Evolutionary conservation across 345 rosid genomes (phyloP), one percentile per base, ranked within the genome.

Genomic region (Salix suchowensis): DNA sequence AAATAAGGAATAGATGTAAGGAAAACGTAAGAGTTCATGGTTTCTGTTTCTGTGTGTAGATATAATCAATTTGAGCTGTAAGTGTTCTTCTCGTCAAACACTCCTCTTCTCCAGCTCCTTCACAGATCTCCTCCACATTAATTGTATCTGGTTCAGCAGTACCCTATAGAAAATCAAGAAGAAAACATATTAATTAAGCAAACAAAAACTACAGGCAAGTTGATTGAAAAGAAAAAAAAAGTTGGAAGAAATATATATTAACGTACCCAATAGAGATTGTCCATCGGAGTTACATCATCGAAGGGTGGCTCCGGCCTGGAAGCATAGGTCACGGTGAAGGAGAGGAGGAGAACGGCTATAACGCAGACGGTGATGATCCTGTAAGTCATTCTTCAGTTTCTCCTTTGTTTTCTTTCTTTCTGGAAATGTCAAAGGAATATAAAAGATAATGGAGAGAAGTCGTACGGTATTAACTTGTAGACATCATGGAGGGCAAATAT

Each of bases 21-120:
- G 37, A 36, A 5, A 36, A 36, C 37, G 37, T 36, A 36, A 40
- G 13, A 40, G 44, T 30, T 79, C 50, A 79, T 16, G 78, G 82
- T 9, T 79, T 75, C 23, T 70, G 75, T 6, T 70, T 75, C 71
- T 71, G 78, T 78, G 82, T 75, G 16, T 80, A 80, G 72, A 80
- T 75, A n/a, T 75, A 80, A 58, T 80, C 82, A 18, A 15, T 26
- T 65, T 71, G 72, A 75, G 82, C 82, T 65, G 48, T 68, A 23
- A 80, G 76, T 19, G 79, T 80, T 23, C 82, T 75, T 71, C 82
- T 75, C 76, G 42, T 71, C 73, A 65, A 75, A 34, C 82, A 80
- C 71, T 75, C 79, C 37, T 75, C 73, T 30, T 75, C 82, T 64
- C 79, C 82, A 4, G n/a, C 37, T 70, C 82, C 79, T 30, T 75